A percentile compares a stretch with the other conserved stretches of the same genome.
Evolutionary conservation across 306 rosid species (phyloP).

Genomic region (cucumber (Cucumis sativus)): DNA sequence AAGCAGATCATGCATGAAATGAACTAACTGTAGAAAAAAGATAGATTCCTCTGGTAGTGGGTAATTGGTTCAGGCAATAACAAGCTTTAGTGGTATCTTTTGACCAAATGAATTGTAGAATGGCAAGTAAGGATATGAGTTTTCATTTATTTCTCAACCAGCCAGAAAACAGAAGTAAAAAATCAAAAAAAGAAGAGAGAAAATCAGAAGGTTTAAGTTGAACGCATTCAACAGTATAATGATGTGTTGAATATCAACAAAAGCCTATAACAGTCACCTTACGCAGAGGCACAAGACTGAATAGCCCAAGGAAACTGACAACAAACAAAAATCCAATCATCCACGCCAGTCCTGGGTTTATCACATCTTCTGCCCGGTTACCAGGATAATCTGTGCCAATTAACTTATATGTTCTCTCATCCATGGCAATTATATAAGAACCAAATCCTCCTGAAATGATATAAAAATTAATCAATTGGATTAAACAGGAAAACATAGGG

Average conservation of each 20-base stretch:
- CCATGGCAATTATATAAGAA: constrained; percentile 79
- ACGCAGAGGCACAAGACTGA: constrained; percentile 84
- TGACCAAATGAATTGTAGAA: neutral
- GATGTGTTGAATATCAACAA: neutral
- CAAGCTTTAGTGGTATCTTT: neutral
- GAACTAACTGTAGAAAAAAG: neutral
- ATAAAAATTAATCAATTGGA: constrained; percentile 1
- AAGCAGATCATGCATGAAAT: neutral
- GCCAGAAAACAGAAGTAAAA: neutral
- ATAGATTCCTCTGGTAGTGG: neutral
- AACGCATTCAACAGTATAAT: neutral
- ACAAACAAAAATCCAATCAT: constrained; percentile 76
- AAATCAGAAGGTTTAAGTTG: neutral
- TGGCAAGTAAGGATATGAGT: neutral
- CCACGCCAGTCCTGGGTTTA: constrained; percentile 78
- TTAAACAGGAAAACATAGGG: neutral
- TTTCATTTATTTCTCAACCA: neutral
- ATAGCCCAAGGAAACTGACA: constrained; percentile 88
- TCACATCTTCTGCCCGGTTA: constrained; percentile 79
- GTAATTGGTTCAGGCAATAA: neutral
- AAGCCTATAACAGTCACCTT: constrained; percentile 39
- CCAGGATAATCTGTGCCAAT: constrained; percentile 90
- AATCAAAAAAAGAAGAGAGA: neutral
- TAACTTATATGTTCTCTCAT: constrained; percentile 63
- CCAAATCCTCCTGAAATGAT: constrained; percentile 70